phyloP scores from a whole-genome alignment of 2,329 filamentous ascomycete genomes.

The Juglanconis oblonga region DNA sequence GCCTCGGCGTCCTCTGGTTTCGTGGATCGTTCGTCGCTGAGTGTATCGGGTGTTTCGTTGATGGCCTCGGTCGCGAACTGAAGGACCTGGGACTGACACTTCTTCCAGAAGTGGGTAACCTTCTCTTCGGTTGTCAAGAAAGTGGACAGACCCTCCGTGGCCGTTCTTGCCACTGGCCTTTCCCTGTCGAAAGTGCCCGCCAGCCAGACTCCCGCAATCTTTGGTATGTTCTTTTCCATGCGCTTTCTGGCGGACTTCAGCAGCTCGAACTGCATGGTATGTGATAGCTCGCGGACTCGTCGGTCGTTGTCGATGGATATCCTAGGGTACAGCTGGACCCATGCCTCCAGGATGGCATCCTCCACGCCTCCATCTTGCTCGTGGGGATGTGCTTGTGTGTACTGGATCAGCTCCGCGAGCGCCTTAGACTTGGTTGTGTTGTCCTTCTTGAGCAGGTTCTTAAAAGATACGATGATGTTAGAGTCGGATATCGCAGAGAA shows the following conservation, averaged over 20 bases:
- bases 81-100: slow-evolving; percentile 77
- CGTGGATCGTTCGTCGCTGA: slow-evolving; percentile 86
- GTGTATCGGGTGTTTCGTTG: slow-evolving; percentile 73
- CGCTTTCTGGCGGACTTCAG: slow-evolving; percentile 70
- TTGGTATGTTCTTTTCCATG: slow-evolving; percentile 75
- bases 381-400: slow-evolving; percentile 31
- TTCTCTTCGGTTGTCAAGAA: slow-evolving; percentile 83
- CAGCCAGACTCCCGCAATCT: slow-evolving; percentile 84
- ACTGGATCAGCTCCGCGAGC: slow-evolving; percentile 75
- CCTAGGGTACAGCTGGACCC: slow-evolving; percentile 85
- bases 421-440: slow-evolving; percentile 88
- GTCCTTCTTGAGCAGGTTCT: slow-evolving; percentile 90
- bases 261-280: slow-evolving; percentile 65
- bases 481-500: slow-evolving; percentile 74
- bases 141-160: slow-evolving; percentile 69
- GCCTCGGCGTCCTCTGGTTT: slow-evolving; percentile 80
- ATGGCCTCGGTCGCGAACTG: slow-evolving; percentile 79
- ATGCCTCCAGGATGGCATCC: slow-evolving; percentile 80
- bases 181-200: slow-evolving; percentile 87
- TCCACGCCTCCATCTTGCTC: slow-evolving; percentile 64
- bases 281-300: slow-evolving; percentile 82
- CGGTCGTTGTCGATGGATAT: slow-evolving; percentile 86
- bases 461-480: slow-evolving; percentile 84
- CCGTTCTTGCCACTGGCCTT: slow-evolving; percentile 70
- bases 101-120: slow-evolving; percentile 69